Evolutionary conservation across 331 rosid genomes (phyloP).

Genomic region (Cydonia oblonga): DNA sequence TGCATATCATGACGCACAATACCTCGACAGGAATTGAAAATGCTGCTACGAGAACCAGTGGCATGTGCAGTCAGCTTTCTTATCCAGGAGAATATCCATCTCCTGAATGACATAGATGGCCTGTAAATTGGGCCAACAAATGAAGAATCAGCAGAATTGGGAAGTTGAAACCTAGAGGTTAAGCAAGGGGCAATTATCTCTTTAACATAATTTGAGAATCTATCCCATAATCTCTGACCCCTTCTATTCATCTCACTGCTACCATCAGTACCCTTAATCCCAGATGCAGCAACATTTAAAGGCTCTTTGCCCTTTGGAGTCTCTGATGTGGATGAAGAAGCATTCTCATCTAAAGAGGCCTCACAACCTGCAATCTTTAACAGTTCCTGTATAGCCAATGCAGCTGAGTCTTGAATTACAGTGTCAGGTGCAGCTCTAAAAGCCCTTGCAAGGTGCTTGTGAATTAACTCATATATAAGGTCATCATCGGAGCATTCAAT

Average conservation of each 20-base stretch:
- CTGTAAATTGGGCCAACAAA: constrained; percentile 60
- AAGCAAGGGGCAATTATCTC: constrained; percentile 96
- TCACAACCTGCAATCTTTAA: constrained; percentile 93
- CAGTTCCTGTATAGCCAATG: constrained; percentile 94
- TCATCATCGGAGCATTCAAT: constrained; percentile 96
- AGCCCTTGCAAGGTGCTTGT: constrained; percentile 89
- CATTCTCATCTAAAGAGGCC: constrained; percentile 78
- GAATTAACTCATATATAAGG: constrained; percentile 85
- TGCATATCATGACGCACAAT: constrained; percentile 94
- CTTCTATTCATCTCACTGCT: constrained; percentile 46
- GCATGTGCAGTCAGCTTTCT: constrained; percentile 71
- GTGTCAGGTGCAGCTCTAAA: constrained; percentile 97
- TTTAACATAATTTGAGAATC: constrained; percentile 86
- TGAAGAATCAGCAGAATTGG: constrained; percentile 53
- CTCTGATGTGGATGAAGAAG: constrained; percentile 37
- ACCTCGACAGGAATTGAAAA: constrained; percentile 91
- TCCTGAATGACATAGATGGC: constrained; percentile 80
- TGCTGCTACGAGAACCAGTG: constrained; percentile 82
- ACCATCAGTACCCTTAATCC: constrained; percentile 23
- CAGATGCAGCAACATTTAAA: constrained; percentile 21
- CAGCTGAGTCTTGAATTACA: constrained; percentile 91
- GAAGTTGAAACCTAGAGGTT: constrained; percentile 90
- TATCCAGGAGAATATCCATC: constrained; percentile 83
- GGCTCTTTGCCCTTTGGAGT: constrained; percentile 26
- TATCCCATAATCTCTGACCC: constrained; percentile 90